Conservation (phyloP, 306 rosid genomes). For the Dryas drummondii region DNA sequence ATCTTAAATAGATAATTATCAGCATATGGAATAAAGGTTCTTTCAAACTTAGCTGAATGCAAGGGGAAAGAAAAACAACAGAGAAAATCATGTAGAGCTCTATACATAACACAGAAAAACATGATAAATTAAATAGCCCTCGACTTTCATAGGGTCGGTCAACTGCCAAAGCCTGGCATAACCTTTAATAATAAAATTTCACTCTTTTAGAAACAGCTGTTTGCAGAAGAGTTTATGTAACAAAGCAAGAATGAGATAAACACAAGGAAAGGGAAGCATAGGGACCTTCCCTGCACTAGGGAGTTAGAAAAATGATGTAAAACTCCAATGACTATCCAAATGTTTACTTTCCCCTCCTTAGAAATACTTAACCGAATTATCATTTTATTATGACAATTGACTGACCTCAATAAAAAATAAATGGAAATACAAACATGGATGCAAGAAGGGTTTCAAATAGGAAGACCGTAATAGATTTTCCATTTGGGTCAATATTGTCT, state of each 20-base stretch:
- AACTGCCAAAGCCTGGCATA: background rate
- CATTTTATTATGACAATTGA: background rate
- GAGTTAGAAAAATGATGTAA: background rate
- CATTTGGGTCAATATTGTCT: background rate
- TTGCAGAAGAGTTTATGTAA: no score
- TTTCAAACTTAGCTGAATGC: background rate
- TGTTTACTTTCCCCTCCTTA: constrained; percentile 1
- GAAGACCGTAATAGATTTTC: background rate
- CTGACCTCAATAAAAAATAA: background rate
- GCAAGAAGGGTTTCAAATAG: background rate
- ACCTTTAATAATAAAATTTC: background rate
- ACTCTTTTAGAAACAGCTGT: background rate
- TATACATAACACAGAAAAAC: background rate
- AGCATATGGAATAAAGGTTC: background rate
- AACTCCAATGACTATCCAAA: background rate
- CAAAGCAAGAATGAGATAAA: background rate
- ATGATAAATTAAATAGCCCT: background rate
- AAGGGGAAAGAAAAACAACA: background rate
- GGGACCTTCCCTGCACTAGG: background rate
- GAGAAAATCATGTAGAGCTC: background rate
- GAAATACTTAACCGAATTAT: background rate
- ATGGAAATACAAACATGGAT: background rate
- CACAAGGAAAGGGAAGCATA: background rate
- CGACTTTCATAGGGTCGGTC: constrained; percentile 5
- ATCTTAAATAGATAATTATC: background rate